Percentiles rank a stretch among this genome's conserved stretches.
phyloP scores from a whole-genome alignment of 305 asterid species.

The Solanum hybrid region DNA sequence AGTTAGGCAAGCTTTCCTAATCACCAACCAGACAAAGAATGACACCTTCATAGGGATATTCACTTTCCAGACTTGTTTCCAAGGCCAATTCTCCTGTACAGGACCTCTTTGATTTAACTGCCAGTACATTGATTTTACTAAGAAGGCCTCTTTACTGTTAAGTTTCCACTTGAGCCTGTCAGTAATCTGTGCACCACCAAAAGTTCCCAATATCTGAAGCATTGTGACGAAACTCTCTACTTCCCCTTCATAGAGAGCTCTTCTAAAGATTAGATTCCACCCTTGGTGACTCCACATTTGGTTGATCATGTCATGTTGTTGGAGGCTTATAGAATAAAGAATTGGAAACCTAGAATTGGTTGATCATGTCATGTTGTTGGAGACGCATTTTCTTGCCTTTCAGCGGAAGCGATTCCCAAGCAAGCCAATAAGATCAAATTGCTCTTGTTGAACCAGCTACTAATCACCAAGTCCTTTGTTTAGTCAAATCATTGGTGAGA shows the following conservation, averaged over 20 bases:
- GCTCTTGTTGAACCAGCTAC: background rate
- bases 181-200: background rate
- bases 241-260: background rate
- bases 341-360: no score
- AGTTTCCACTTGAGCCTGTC: background rate
- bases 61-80: background rate
- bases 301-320: background rate
- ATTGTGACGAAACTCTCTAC: background rate
- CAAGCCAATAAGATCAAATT: background rate
- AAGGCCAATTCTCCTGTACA: background rate
- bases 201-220: background rate
- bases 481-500: background rate
- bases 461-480: background rate
- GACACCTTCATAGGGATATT: background rate
- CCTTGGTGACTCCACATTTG: background rate
- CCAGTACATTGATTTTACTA: background rate
- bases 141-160: background rate
- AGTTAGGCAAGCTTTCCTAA: background rate
- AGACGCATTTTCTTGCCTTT: no score
- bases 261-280: background rate
- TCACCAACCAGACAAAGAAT: background rate
- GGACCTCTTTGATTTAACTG: background rate
- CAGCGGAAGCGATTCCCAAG: background rate
- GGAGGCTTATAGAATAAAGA: background rate
- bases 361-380: no score